A percentile compares a stretch with the other conserved stretches of the same genome.
These are phyloP conservation scores for Yueomyces sinensis DNA, from an alignment of 805 yeast species.

Conservation along the genomic window DNA sequence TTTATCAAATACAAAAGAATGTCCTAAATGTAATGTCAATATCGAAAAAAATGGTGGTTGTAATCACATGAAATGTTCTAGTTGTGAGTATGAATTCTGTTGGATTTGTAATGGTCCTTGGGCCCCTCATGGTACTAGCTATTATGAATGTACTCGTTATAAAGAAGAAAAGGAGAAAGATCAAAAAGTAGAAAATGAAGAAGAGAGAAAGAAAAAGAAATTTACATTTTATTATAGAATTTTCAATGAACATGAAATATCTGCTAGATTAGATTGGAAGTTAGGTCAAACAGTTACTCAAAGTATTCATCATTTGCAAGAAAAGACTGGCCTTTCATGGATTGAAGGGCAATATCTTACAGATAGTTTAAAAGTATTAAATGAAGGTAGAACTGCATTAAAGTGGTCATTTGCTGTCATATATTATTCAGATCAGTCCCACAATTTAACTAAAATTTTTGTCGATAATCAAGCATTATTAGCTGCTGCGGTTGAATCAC, in stretches of 20 bases:
- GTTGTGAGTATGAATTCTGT: slow-evolving; percentile 72
- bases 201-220: slow-evolving; percentile 33
- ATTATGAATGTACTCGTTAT: slow-evolving; percentile 56
- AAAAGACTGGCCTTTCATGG: slow-evolving; percentile 58
- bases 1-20: slow-evolving; percentile 65
- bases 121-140: slow-evolving; percentile 50
- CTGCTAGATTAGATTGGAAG: slow-evolving; percentile 57
- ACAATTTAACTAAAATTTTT: slow-evolving; percentile 45
- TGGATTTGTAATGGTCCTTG: slow-evolving; percentile 84
- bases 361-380: slow-evolving; percentile 52
- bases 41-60: slow-evolving; percentile 96
- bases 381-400: slow-evolving; percentile 58
- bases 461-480: slow-evolving; percentile 59
- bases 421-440: slow-evolving; percentile 41
- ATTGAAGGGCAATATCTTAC: slow-evolving; percentile 75
- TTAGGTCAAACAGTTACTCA: slow-evolving; percentile 51
- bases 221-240: slow-evolving; percentile 67
- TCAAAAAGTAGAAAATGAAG: slow-evolving; percentile 16
- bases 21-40: slow-evolving; percentile 67
- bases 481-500: slow-evolving; percentile 52
- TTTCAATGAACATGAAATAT: slow-evolving; percentile 62
- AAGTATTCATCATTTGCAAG: slow-evolving; percentile 53
- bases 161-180: slow-evolving; percentile 27
- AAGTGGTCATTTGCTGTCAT: slow-evolving; percentile 88
- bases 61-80: slow-evolving; percentile 85